phyloP scores from a whole-genome alignment of 2,329 filamentous ascomycete genomes.

The Fusarium napiforme region DNA sequence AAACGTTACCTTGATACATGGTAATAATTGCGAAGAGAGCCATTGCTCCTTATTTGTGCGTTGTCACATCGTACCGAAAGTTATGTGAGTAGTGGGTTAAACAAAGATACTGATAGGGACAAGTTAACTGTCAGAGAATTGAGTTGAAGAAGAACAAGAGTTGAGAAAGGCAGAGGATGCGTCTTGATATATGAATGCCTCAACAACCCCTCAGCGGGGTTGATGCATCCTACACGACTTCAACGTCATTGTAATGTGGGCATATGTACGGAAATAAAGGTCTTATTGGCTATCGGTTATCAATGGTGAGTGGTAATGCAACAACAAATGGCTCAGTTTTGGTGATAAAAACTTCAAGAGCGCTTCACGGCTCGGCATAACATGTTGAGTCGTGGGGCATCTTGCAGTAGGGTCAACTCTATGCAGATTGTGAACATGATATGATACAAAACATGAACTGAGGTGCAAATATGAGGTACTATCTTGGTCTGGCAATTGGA shows the following conservation, averaged over 20 bases:
- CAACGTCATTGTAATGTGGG: conserved; percentile 37
- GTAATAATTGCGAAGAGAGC: conserved; percentile 43
- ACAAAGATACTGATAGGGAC: not conserved
- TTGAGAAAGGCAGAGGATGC: not conserved
- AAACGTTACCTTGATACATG: conserved; percentile 58
- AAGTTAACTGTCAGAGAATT: not conserved
- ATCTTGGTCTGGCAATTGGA: not conserved
- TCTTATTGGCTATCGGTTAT: conserved; percentile 34
- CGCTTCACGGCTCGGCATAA: conserved; percentile 2
- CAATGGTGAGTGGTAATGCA: conserved; percentile 15
- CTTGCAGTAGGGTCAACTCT: conserved; percentile 22
- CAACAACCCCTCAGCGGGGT: conserved; percentile 40
- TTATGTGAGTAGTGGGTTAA: not conserved
- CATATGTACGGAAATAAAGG: not conserved
- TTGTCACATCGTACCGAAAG: conserved; percentile 44
- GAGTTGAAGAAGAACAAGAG: conserved; percentile 8
- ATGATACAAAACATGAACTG: not conserved
- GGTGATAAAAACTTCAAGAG: conserved; percentile 1
- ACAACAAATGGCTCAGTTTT: conserved; percentile 8
- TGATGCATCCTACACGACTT: conserved; percentile 6
- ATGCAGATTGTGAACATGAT: not conserved
- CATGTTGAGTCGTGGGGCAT: conserved; percentile 8
- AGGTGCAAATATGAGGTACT: not conserved
- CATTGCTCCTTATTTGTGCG: conserved; percentile 39
- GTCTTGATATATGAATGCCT: conserved; percentile 30